Evolutionary conservation across 148 eudicot genomes (phyloP).

Genomic region (Amaranthus palmeri): DNA sequence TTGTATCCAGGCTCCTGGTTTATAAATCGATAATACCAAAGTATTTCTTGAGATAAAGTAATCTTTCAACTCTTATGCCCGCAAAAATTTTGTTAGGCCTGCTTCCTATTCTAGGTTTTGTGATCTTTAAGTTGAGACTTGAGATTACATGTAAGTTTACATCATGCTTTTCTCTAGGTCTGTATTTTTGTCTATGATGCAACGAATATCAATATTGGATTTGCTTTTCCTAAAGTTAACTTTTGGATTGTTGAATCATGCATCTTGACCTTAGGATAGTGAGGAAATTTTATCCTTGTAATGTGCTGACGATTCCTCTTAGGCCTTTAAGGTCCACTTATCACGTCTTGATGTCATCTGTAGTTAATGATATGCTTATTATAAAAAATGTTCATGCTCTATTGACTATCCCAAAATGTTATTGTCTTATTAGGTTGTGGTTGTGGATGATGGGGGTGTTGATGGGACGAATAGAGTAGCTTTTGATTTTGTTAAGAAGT

Average conservation of each 20-base stretch:
- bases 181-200: not conserved
- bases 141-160: not conserved
- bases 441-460: constrained; percentile 91
- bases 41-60: not conserved
- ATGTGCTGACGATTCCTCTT: not conserved
- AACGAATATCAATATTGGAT: not conserved
- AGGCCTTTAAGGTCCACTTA: not conserved
- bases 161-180: not conserved
- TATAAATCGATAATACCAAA: not conserved
- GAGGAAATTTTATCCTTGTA: not conserved
- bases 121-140: not conserved
- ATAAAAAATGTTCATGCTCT: not conserved
- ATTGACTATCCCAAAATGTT: constrained; percentile 1
- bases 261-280: not conserved
- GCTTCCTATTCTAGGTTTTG: constrained; percentile 1
- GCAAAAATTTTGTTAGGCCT: not conserved
- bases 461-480: constrained; percentile 89
- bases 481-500: constrained; percentile 69
- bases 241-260: not conserved
- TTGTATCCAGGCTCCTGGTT: no score
- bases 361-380: not conserved
- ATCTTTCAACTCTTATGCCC: not conserved
- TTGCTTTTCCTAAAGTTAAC: not conserved
- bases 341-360: not conserved
- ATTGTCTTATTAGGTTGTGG: constrained; percentile 56